Percentiles rank a stretch among this genome's conserved stretches.
Evolutionary conservation across 1,284 basidiomycete genomes (phyloP).

Genomic region (Laetiporus sulphureus): DNA sequence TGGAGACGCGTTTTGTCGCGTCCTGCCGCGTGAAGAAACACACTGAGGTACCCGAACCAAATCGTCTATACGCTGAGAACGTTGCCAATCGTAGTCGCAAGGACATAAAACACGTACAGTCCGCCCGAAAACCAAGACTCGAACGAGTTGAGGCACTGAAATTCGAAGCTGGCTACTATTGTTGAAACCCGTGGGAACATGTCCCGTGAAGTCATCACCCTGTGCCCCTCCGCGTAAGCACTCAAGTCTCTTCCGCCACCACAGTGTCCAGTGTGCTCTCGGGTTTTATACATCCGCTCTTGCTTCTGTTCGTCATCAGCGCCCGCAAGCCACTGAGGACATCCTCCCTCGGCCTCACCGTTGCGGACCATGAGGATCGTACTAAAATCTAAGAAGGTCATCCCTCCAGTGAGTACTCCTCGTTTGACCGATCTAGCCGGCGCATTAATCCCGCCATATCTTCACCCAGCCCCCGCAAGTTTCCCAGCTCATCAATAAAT

Average conservation of each 20-base stretch:
- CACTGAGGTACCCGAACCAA: too few relatives aligned
- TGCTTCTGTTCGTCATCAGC: background rate
- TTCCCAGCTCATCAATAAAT: constrained; percentile 63
- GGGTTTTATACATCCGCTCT: background rate
- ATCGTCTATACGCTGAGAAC: too few relatives aligned
- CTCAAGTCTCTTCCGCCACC: constrained; percentile 13
- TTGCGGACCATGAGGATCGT: constrained; percentile 73
- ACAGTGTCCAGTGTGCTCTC: constrained; percentile 6
- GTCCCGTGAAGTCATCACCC: constrained; percentile 10
- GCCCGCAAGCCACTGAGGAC: constrained; percentile 5
- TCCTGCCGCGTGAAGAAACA: too few relatives aligned
- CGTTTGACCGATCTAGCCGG: background rate
- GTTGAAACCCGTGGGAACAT: constrained; percentile 16
- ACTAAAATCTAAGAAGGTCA: constrained; percentile 71
- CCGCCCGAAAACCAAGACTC: too few relatives aligned
- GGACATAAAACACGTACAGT: too few relatives aligned
- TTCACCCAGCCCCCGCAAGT: constrained; percentile 63
- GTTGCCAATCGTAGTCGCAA: too few relatives aligned
- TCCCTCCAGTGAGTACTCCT: constrained; percentile 51
- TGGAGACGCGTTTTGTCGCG: too few relatives aligned
- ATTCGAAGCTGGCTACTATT: too few relatives aligned
- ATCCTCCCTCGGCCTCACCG: constrained; percentile 35
- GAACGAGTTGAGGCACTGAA: too few relatives aligned
- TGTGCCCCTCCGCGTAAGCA: constrained; percentile 20
- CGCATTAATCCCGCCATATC: too few relatives aligned